Evolutionary conservation across 2,329 filamentous ascomycete species (phyloP), one percentile per base, ranked within the genome.

Genomic region (Cladophialophora immunda): DNA sequence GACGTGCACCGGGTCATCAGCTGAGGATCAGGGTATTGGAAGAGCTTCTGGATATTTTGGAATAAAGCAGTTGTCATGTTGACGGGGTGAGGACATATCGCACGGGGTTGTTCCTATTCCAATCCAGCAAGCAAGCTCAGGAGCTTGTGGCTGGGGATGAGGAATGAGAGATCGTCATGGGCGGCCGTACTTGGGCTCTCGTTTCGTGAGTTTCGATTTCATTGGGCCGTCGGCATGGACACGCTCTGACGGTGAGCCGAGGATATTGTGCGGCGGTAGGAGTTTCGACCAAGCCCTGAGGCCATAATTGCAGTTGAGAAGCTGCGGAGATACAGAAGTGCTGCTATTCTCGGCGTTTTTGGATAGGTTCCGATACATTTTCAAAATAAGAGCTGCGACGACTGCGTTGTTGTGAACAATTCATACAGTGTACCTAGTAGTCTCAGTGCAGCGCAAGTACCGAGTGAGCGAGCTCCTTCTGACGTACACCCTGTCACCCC

Each of bases 401-500:
- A 45, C n/a, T 45, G 17, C 19, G n/a, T 22, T 19, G 38, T 3
- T n/a, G 17, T 19, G n/a, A 17, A 9, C 38, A 45, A n/a, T n/a
- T n/a, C n/a, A n/a, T n/a, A n/a, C n/a, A n/a, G n/a, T n/a, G n/a
- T 9, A 17, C 38, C 17, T n/a, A 5, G 17, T 8, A 45, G 30
- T 32, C 38, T 45, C 38, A 45, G 19, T 22, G 2, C 38, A 45
- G 6, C 38, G n/a, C 38, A 45, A 45, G 38, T 45, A 8, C 38
- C 38, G 38, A 22, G 25, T 15, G n/a, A 5, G 30, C 30, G 32
- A 54, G 45, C 19, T n/a, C 17, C 25, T 50, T 32, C 50, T 62
- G 58, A 62, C 58, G 58, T 62, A 54, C 41, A 53, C 13, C 15
- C 53, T n/a, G 17, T 32, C 22, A 15, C 45, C 58, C 47, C 45